Evolutionary conservation across 208 protist species (phyloP).

Genomic region (Blastocrithidia nonstop): DNA sequence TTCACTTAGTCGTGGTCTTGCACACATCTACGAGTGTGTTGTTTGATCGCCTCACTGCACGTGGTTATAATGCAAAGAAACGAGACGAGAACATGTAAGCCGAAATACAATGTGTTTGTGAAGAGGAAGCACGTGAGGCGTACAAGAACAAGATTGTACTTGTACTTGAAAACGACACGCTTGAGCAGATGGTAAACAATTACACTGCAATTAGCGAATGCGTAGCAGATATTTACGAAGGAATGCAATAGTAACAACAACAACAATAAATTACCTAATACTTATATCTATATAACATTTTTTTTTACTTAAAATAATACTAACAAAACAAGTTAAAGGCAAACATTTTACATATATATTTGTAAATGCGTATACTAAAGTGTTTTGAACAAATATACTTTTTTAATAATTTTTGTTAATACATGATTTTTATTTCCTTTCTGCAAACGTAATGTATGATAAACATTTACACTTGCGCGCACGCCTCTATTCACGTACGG

Average conservation of each 20-base stretch:
- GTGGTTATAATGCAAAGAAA: constrained; percentile 89
- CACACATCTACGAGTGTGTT: constrained; percentile 81
- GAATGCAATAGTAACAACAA: background rate
- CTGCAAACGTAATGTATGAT: too few relatives aligned
- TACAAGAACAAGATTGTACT: constrained; percentile 87
- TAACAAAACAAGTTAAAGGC: background rate
- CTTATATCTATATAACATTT: constrained; percentile 2
- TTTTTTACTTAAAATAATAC: too few relatives aligned
- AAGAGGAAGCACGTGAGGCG: constrained; percentile 88
- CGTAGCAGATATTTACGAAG: constrained; percentile 31
- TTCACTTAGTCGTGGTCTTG: constrained; percentile 94
- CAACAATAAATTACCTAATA: constrained; percentile 3
- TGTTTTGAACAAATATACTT: too few relatives aligned
- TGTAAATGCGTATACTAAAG: background rate
- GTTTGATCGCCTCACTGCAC: constrained; percentile 82
- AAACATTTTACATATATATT: background rate
- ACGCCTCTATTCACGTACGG: too few relatives aligned
- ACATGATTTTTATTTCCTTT: too few relatives aligned
- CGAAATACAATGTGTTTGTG: constrained; percentile 94
- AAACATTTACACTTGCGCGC: too few relatives aligned
- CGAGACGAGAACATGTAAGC: constrained; percentile 93
- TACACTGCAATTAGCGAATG: constrained; percentile 46
- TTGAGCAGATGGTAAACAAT: constrained; percentile 89
- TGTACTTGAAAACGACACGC: constrained; percentile 75
- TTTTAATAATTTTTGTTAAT: too few relatives aligned